Percentiles rank a stretch among this genome's conserved stretches.
Conservation (phyloP, 768 basidiomycete species). For the Ephemerocybe angulata region DNA sequence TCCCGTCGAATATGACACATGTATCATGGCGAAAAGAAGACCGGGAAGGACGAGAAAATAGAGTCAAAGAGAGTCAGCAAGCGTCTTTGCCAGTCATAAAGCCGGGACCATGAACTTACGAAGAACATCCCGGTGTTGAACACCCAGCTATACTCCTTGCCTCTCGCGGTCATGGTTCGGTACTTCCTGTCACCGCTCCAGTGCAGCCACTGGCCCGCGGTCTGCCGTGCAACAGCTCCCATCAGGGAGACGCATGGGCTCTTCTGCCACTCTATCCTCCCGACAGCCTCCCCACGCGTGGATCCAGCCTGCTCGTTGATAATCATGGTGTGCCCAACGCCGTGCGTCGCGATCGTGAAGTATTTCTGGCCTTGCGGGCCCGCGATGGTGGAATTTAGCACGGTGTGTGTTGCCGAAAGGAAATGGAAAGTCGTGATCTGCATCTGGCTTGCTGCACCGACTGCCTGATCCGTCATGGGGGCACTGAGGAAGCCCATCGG, state of each 20-base stretch:
- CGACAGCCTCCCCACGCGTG: not conserved
- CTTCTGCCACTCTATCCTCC: slow-evolving; percentile 9
- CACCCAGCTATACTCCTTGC: slow-evolving; percentile 6
- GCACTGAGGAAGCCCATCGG: not conserved
- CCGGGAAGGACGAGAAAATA: not conserved
- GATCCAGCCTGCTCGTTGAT: slow-evolving; percentile 8
- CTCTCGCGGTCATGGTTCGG: slow-evolving; percentile 5
- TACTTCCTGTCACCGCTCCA: slow-evolving; percentile 6
- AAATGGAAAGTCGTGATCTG: slow-evolving; percentile 10
- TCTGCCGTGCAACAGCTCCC: slow-evolving; percentile 8
- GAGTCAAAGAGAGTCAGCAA: not conserved
- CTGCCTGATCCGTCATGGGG: not conserved
- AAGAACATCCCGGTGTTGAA: slow-evolving; percentile 7
- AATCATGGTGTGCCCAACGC: slow-evolving; percentile 8
- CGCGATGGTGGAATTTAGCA: slow-evolving; percentile 5
- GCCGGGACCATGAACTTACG: not conserved
- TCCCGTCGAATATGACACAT: no score
- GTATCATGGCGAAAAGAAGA: not conserved
- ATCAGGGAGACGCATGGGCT: not conserved
- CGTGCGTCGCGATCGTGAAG: slow-evolving; percentile 75
- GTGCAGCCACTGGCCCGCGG: slow-evolving; percentile 5
- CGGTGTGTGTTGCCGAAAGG: not conserved
- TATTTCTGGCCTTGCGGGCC: slow-evolving; percentile 1
- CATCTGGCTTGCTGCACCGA: not conserved
- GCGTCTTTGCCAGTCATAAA: not conserved